Base-by-base conservation (phyloP, 768 basidiomycete species). In the Mycena sanguinolenta region DNA sequence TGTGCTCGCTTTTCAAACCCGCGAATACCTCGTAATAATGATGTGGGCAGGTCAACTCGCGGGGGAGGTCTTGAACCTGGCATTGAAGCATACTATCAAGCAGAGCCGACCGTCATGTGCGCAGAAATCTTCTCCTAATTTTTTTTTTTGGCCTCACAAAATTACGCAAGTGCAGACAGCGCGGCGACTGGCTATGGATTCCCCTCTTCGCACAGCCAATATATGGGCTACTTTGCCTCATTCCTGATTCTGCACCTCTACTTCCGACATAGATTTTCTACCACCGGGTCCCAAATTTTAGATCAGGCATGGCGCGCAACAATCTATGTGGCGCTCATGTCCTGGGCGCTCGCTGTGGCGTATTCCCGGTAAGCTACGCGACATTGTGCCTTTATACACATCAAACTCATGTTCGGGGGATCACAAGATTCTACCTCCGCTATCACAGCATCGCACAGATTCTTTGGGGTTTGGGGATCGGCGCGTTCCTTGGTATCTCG, bases 171-270 rank as follows among this genome's bases (percentile, higher is more conserved):
- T 57, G 55, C 74, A 91, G 91, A 84, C 50, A 85, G 84, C 64
- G 78, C 89, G 55, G 91, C 90, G 23, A 86, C 86, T 63, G 94
- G 94, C 17, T 95, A 95, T 76, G 95, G 94, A 9, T 95, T 95
- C 74, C 95, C 95, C 0, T 95, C 94, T 0, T 95, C 93, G 17
- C 95, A 96, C 76, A 94, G 93, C 79, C 95, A 96, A 79, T 95
- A 91, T 78, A 95, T 96, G 95, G 95, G 90, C 19, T 96, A 93
- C 80, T 95, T 96, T 72, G 85, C 91, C 7, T 84, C 93, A 0
- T 96, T 95, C 79, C 78, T 95, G 52, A 76, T 90, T 50, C 89
- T 91, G 75, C 95, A 96, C 80, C 76, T 95, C 58, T 87, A 86
- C 71, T 90, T 89, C 71, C 88, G 89, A 39, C 93, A 95, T 74